Evolutionary conservation across 1,139 yeast genomes (phyloP), one percentile per base, ranked within the genome.

Genomic region (Blastobotrys niveus): DNA sequence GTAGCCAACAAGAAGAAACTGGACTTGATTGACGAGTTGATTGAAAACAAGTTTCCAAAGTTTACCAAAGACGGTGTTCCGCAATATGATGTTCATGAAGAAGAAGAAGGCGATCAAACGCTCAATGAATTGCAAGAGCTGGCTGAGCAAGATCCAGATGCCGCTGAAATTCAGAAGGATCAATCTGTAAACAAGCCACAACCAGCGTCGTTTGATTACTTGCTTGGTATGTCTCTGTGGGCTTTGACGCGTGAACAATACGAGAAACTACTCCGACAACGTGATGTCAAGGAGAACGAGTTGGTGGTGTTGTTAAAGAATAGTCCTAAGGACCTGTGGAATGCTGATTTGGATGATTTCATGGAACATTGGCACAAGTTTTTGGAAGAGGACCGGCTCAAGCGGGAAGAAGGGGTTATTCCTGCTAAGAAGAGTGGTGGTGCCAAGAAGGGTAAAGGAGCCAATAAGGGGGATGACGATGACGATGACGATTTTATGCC

Each of bases 241-340:
- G 82, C 96, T 25, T 77, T 91, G 60, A 89, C 98, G 1, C 74
- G 74, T 50, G 99, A 93, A 66, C 75, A 94, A 55, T 91, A 88
- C 60, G 91, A 87, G 57, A 80, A 77, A 56, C 70, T 91, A 50
- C 68, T 88, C 56, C 72, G 73, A 43, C 95, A 88, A 62, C 74
- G 79, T 52, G 86, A 78, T 43, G 79, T 68, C 26, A 83, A 82
- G 60, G 93, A 88, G 60, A 70, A 65, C 9, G 95, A 87, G 59
- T 73, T 91, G 55, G 82, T 79, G 41, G 63, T 61, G 1, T 71
- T 91, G 53, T 72, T 89, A 54, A 74, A 75, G 47, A 72, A 79
- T 58, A 71, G 85, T 5, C 91, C 96, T 20, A 87, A 86, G 61
- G 96, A 88, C 63, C 70, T 91, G 50, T 91, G 98, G 98, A 75